Evolutionary conservation across 2,329 filamentous ascomycete genomes (phyloP).

Genomic region (Huntiella bhutanensis): DNA sequence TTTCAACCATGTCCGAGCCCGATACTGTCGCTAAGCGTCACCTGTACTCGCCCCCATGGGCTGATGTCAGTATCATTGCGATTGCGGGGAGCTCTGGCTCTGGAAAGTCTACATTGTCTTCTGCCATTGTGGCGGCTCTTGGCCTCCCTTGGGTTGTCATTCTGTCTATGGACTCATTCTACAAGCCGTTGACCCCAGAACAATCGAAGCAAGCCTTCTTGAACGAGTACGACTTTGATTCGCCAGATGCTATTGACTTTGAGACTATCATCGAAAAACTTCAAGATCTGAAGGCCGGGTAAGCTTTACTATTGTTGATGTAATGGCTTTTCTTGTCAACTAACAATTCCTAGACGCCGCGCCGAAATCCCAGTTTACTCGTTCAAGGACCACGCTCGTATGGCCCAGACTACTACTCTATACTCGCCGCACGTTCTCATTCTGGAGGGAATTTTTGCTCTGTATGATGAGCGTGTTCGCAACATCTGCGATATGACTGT

Average conservation of each 20-base stretch:
- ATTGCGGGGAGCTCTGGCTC: slow-evolving; percentile 91
- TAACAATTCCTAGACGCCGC: slow-evolving; percentile 40
- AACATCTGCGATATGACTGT: slow-evolving; percentile 88
- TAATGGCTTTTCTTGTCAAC: neutral
- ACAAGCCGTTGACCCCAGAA: slow-evolving; percentile 69
- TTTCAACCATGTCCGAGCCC: neutral
- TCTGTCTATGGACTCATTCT: slow-evolving; percentile 96
- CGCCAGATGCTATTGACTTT: slow-evolving; percentile 87
- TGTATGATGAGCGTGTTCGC: slow-evolving; percentile 72
- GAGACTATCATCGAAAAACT: slow-evolving; percentile 66
- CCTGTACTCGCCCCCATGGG: slow-evolving; percentile 79
- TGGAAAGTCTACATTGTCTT: slow-evolving; percentile 78
- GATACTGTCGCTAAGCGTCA: slow-evolving; percentile 2
- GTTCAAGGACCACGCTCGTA: slow-evolving; percentile 72
- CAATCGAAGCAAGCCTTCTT: slow-evolving; percentile 63
- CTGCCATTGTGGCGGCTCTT: slow-evolving; percentile 75
- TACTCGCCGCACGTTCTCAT: slow-evolving; percentile 95
- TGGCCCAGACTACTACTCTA: slow-evolving; percentile 64
- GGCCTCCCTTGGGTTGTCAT: slow-evolving; percentile 97
- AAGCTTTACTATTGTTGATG: slow-evolving; percentile 16
- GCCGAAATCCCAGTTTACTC: slow-evolving; percentile 91
- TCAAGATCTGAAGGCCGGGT: slow-evolving; percentile 80
- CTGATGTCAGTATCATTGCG: slow-evolving; percentile 87
- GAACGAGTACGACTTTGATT: slow-evolving; percentile 93
- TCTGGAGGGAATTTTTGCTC: slow-evolving; percentile 84